Percentiles rank a stretch among this genome's conserved stretches.
These are phyloP conservation scores for Xylaria flabelliformis DNA, from an alignment of 495 filamentous ascomycete genomes.

Conservation along the genomic window DNA sequence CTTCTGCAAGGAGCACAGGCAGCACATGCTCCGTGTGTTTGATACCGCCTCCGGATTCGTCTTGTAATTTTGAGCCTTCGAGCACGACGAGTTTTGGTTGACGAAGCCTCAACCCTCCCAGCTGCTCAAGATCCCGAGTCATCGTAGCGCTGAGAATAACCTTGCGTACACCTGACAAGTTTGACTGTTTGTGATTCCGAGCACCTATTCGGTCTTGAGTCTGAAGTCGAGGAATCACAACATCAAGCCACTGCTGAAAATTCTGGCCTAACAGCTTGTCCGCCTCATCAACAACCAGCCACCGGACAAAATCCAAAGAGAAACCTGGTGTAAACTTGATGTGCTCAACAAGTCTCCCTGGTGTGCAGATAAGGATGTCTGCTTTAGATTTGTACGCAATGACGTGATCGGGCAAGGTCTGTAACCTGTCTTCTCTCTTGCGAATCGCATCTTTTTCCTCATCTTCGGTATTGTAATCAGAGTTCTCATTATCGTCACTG, in stretches of 20 bases:
- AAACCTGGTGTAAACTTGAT: conserved; percentile 83
- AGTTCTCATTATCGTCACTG: conserved; percentile 29
- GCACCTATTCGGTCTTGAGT: conserved; percentile 44
- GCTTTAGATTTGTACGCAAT: conserved; percentile 69
- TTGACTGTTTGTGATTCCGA: conserved; percentile 58
- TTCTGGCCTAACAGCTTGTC: conserved; percentile 89
- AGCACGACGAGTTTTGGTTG: conserved; percentile 80
- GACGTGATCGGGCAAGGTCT: conserved; percentile 65
- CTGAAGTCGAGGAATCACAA: conserved; percentile 70
- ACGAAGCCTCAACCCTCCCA: conserved; percentile 73
- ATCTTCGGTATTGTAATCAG: conserved; percentile 40
- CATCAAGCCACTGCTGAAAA: conserved; percentile 88
- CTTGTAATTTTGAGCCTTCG: conserved; percentile 52
- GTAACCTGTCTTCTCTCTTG: conserved; percentile 39
- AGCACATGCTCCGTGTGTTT: conserved; percentile 57
- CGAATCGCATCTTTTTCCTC: conserved; percentile 38
- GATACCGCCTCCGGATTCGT: conserved; percentile 36
- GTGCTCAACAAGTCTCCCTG: conserved; percentile 91
- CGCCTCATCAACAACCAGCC: conserved; percentile 93
- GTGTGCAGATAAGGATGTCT: conserved; percentile 90
- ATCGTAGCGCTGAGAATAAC: conserved; percentile 91
- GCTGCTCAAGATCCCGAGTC: conserved; percentile 82
- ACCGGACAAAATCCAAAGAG: conserved; percentile 72
- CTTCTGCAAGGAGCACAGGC: conserved; percentile 73
- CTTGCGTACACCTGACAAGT: conserved; percentile 64